Base-by-base conservation (phyloP, 352 stramenopile species). In the Peronospora belbahrii region DNA sequence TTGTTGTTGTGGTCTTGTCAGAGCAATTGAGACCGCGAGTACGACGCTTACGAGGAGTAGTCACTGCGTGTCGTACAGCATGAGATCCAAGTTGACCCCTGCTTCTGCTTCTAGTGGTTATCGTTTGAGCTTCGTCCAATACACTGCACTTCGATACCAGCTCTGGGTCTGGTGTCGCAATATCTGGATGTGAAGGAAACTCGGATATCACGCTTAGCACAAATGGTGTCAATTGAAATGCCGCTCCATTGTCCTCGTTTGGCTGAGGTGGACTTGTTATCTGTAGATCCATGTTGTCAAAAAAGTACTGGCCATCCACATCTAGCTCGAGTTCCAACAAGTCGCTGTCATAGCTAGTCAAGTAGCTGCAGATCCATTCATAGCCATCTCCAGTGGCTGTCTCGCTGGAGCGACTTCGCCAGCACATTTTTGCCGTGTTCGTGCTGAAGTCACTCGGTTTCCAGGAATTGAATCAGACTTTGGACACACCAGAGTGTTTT, bases 301-400 rank as follows among this genome's bases (percentile, higher is more conserved):
- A 64, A 43, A 68, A 65, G 15, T 65, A 30, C n/a, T 67, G 48
- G 6, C 43, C 48, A 22, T 67, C 54, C 4, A 41, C 42, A 14
- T 65, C 51, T 27, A 75, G 19, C 19, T 75, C 49, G 23, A 75
- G 50, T 37, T 75, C 59, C 1, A 70, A 37, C 32, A 70, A 41
- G 18, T 62, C 52, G 13, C 33, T 34, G 23, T 70, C 52, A 37
- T 49, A 68, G 20, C 42, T 41, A 31, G 33, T 24, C 24, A 75
- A 28, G 19, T 68, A 59, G 24, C 30, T 48, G 24, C 24, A 52
- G 9, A 70, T 57, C 52, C 63, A 72, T 17, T 59, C 47, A 19
- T 55, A 60, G 20, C 32, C 35, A 27, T 56, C 48, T 20, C n/a
- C 34, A 23, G 23, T 22, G 18, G n/a, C 19, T 17, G 18, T 8